Evolutionary conservation across 208 protist genomes (phyloP).

Genomic region (Naegleria gruberi): DNA sequence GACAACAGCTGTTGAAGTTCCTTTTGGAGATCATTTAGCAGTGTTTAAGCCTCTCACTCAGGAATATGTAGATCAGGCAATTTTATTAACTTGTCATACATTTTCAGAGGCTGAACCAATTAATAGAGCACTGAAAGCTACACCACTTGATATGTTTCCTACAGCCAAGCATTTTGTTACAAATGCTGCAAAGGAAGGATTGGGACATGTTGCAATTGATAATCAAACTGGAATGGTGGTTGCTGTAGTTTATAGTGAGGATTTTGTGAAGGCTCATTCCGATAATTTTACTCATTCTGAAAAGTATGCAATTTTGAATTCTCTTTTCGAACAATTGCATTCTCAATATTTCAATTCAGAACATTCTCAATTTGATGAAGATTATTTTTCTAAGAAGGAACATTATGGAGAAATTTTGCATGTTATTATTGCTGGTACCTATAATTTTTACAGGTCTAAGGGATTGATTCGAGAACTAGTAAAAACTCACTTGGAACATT

Average conservation of each 20-base stretch:
- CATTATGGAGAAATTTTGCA: neutral
- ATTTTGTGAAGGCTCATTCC: neutral
- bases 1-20: too few relatives aligned
- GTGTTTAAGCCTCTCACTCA: neutral
- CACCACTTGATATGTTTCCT: neutral
- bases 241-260: neutral
- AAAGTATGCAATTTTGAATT: neutral
- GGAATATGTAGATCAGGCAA: neutral
- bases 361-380: neutral
- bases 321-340: neutral
- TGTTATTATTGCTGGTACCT: neutral
- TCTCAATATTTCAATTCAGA: neutral
- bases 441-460: neutral
- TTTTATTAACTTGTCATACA: neutral
- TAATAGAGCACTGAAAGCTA: neutral
- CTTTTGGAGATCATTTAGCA: too few relatives aligned
- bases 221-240: neutral
- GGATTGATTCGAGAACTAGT: neutral
- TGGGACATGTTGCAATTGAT: neutral
- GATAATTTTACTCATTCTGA: neutral
- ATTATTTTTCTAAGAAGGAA: neutral
- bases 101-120: neutral
- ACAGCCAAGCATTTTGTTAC: neutral
- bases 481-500: neutral
- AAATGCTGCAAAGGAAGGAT: neutral